A percentile compares a stretch with the other conserved stretches of the same genome.
Evolutionary conservation across 2,329 filamentous ascomycete genomes (phyloP).

Genomic region (Epichloe hybrida): DNA sequence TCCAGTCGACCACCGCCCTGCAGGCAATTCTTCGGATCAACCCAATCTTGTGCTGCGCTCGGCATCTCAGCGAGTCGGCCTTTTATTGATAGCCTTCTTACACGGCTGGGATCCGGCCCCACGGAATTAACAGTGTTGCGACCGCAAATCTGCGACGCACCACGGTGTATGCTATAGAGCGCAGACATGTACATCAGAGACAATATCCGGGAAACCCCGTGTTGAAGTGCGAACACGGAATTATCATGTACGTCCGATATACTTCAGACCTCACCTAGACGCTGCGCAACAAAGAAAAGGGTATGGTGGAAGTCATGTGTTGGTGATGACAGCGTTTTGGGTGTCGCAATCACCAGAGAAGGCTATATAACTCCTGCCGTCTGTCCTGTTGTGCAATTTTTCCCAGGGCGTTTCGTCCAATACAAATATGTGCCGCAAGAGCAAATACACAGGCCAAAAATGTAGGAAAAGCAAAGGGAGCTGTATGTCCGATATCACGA

Average conservation of each 20-base stretch:
- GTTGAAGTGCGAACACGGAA: too few relatives aligned
- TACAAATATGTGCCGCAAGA: not conserved
- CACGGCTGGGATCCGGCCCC: too few relatives aligned
- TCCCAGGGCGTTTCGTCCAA: not conserved
- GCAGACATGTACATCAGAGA: too few relatives aligned
- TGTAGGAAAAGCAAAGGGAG: not conserved
- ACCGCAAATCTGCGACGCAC: too few relatives aligned
- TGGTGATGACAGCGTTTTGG: not conserved
- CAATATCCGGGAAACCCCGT: too few relatives aligned
- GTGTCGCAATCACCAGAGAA: not conserved
- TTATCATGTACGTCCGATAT: too few relatives aligned
- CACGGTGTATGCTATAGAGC: too few relatives aligned
- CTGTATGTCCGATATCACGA: not conserved
- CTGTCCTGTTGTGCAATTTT: not conserved
- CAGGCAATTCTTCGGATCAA: not conserved
- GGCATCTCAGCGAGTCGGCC: constrained; percentile 12
- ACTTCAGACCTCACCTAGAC: too few relatives aligned
- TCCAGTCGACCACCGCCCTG: not conserved
- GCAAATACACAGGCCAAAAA: not conserved
- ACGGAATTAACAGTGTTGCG: too few relatives aligned
- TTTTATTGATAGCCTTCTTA: constrained; percentile 7
- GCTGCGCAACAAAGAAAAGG: too few relatives aligned
- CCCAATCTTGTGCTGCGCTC: constrained; percentile 10
- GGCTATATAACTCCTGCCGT: not conserved
- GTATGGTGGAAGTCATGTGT: too few relatives aligned